These are phyloP conservation scores for Kwoniella sp. DNA, from an alignment of 768 basidiomycete genomes.

Conservation along the genomic window DNA sequence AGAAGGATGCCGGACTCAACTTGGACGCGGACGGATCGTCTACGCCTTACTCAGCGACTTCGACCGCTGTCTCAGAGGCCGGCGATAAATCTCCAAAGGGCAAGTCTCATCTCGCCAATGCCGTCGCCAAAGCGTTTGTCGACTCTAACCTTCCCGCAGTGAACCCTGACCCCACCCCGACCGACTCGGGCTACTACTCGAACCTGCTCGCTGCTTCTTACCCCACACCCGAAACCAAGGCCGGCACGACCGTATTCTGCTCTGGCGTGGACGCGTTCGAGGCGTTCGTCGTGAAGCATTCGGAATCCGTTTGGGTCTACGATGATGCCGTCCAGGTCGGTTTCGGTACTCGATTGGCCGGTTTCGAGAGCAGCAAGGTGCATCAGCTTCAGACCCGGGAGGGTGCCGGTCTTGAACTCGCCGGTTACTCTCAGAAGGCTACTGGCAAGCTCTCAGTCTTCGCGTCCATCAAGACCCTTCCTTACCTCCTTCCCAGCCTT, in stretches of 20 bases:
- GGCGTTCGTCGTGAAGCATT: conserved; percentile 42
- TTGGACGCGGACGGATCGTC: conserved; percentile 41
- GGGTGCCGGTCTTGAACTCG: conserved; percentile 49
- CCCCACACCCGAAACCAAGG: conserved; percentile 34
- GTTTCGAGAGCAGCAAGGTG: conserved; percentile 24
- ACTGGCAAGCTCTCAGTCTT: conserved; percentile 55
- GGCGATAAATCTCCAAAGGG: conserved; percentile 30
- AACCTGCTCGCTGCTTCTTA: conserved; percentile 36
- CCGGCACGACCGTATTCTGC: conserved; percentile 42
- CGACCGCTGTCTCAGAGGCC: conserved; percentile 49
- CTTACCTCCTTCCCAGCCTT: conserved; percentile 79
- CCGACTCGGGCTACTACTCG: conserved; percentile 39
- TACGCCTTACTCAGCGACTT: conserved; percentile 46
- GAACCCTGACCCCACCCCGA: conserved; percentile 8
- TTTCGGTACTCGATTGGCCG: conserved; percentile 38
- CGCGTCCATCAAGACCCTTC: conserved; percentile 80
- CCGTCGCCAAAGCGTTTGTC: conserved; percentile 22
- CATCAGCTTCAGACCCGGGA: conserved; percentile 41
- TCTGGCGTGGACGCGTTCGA: conserved; percentile 49
- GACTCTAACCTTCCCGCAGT: conserved; percentile 31
- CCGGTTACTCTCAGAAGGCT: conserved; percentile 64
- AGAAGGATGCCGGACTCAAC: conserved; percentile 32
- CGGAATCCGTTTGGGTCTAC: conserved; percentile 48
- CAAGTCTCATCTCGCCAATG: conserved; percentile 5
- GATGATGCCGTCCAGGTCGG: conserved; percentile 53